Conservation (phyloP, 1,139 yeast species). For the Groenewaldozyma sp. region DNA sequence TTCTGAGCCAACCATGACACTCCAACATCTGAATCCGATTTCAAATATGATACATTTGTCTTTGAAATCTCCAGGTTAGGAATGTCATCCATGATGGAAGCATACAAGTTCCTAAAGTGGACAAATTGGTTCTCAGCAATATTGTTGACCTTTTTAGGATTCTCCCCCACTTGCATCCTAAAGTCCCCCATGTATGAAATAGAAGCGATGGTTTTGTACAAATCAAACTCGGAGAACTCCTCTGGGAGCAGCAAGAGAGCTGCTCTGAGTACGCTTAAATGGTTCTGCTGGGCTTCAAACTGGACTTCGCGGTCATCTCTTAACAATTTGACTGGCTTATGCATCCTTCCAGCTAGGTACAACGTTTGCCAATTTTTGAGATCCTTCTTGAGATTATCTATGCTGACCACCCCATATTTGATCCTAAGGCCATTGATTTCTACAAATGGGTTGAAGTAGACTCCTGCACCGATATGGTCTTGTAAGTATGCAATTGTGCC, state of each 20-base stretch:
- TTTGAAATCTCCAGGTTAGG: slow-evolving; percentile 26
- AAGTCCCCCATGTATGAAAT: slow-evolving; percentile 88
- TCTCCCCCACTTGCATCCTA: slow-evolving; percentile 79
- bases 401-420: slow-evolving; percentile 80
- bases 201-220: slow-evolving; percentile 70
- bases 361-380: slow-evolving; percentile 74
- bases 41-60: slow-evolving; percentile 13
- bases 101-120: slow-evolving; percentile 61
- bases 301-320: slow-evolving; percentile 53
- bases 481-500: slow-evolving; percentile 51
- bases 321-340: slow-evolving; percentile 81
- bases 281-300: slow-evolving; percentile 64
- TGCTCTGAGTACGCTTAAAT: slow-evolving; percentile 70
- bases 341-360: slow-evolving; percentile 87
- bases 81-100: slow-evolving; percentile 50
- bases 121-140: slow-evolving; percentile 71
- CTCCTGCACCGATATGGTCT: slow-evolving; percentile 69
- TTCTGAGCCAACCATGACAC: slow-evolving; percentile 30
- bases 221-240: slow-evolving; percentile 48
- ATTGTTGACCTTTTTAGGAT: slow-evolving; percentile 78
- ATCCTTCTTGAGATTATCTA: slow-evolving; percentile 53
- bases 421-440: slow-evolving; percentile 52
- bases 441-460: slow-evolving; percentile 88
- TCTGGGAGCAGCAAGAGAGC: slow-evolving; percentile 51
- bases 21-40: slow-evolving; percentile 15